Base-by-base conservation (phyloP, 2,329 filamentous ascomycete genomes). In the Chaetoscypha palmicola region DNA sequence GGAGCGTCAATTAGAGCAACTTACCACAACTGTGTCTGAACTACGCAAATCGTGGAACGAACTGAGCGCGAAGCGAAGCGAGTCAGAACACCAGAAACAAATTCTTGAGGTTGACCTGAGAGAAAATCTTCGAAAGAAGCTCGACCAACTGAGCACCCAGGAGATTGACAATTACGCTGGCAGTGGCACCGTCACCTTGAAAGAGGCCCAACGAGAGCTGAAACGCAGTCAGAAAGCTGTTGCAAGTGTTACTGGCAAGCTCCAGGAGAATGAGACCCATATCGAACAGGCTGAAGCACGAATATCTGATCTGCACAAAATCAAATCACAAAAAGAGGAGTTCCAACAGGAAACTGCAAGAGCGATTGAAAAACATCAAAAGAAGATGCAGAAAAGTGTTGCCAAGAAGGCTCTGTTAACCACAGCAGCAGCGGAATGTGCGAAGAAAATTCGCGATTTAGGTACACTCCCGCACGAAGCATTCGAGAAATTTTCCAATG, bases 391-490 rank as follows among this genome's bases (percentile, higher is more conserved):
- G 62, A 95, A 91, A 71, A 89, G 83, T 54, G 83, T 94, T 60
- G 85, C 90, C 56, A 88, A 89, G 65, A 92, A 91, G 62, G 86
- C 88, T 10, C 74, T 88, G 3, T 71, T 94, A 49, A 83, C 79
- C 12, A 76, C 82, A 37, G 84, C 89, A 61, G 82, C 86, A 16
- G 78, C 81, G 2, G 89, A 95, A 58, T 87, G 86, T 50, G 82
- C 82, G 48, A 84, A 88, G 60, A 91, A 90, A 51, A 97, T 98
- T 57, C 83, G 91, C 36, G 89, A 95, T 54, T 73, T 98, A 5
- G 92, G 92, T 54, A 90, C 94, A 14, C 73, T 98, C 12, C 91
- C 92, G 0, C 90, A 97, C 50, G 90, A 96, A 58, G 89, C 91
- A 0, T 92, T 95, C 62, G 86, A 86, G 53, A 92, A 90, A 59